Base-by-base conservation (phyloP, 2,329 filamentous ascomycete species). In the Clonostachys rosea region DNA sequence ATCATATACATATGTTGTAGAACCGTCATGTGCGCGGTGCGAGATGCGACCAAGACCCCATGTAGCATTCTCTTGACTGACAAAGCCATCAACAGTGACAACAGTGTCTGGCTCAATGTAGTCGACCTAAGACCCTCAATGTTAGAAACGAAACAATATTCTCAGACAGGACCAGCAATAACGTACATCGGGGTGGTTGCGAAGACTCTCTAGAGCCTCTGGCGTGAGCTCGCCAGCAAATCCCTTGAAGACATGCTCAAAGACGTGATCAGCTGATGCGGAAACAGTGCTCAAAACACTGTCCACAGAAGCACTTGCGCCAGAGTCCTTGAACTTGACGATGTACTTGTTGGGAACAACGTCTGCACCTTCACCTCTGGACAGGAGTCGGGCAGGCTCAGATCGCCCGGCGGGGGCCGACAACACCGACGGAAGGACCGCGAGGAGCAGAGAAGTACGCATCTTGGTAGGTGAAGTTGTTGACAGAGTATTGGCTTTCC, bases 81-180 rank as follows among this genome's bases (percentile, higher is more conserved):
- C 59, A 16, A 54, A 52, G 13, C 45, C 68, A 60, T 44, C 63
- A 49, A 88, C 87, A 71, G 88, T 60, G 40, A 72, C 56, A 34
- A 60, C 51, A 40, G 56, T 59, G 49, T 74, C 69, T 46, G 66
- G 63, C 57, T 73, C 68, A 34, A 73, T 60, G 52, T 61, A 71
- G 13, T 66, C 63, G 43, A 67, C 61, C 43, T 50, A 30, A 30
- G 24, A 30, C 5, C 18, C 36, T 30, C 2, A 30, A 30, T 30
- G 24, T 30, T 30, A 30, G 9, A 30, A 30, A 30, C 24, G 24
- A 30, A 30, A 30, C 24, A 30, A 30, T 30, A 30, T 30, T 30
- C 24, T 30, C 24, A 30, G 24, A 30, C 24, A 30, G 9, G 56
- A 3, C 1, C 3, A 30, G 24, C 8, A 30, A 10, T 30, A 30